Evolutionary conservation across 176 grass and related monocot species (phyloP).

Genomic region (Poa pratensis): DNA sequence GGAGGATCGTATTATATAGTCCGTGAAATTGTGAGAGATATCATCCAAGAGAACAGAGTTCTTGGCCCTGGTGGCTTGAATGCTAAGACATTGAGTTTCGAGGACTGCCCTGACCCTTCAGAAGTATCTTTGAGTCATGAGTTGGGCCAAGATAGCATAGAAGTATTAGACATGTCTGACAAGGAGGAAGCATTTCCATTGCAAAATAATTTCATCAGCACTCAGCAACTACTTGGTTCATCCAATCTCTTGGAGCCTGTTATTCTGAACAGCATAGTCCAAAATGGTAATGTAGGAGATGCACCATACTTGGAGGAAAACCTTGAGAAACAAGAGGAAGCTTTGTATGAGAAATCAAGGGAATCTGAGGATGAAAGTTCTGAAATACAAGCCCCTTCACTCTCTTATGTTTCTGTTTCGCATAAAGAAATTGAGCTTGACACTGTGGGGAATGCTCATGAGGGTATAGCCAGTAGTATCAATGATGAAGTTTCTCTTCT

Average conservation of each 20-base stretch:
- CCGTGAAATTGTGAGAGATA: conserved; percentile 90
- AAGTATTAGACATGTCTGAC: conserved; percentile 35
- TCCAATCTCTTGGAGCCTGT: conserved; percentile 37
- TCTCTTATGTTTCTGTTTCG: conserved; percentile 38
- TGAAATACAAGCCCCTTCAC: conserved; percentile 36
- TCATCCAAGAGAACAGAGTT: conserved; percentile 96
- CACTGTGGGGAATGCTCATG: not conserved
- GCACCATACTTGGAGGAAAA: conserved; percentile 31
- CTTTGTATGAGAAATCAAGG: not conserved
- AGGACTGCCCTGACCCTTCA: conserved; percentile 52
- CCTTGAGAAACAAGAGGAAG: conserved; percentile 33
- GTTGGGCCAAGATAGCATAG: conserved; percentile 37
- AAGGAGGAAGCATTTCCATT: conserved; percentile 25
- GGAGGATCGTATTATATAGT: conserved; percentile 96
- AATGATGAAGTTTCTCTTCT: conserved; percentile 36
- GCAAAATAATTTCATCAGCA: conserved; percentile 37
- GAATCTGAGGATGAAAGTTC: conserved; percentile 26
- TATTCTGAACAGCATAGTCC: conserved; percentile 39
- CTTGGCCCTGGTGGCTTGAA: conserved; percentile 82
- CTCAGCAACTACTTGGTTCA: conserved; percentile 30
- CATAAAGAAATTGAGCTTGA: conserved; percentile 23
- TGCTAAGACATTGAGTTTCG: conserved; percentile 64
- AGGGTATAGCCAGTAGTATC: not conserved
- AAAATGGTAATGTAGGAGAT: conserved; percentile 33
- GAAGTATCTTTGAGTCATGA: conserved; percentile 27